A percentile compares a stretch with the other conserved stretches of the same genome.
Conservation (phyloP, 1,284 basidiomycete species). For the Pseudozyma sp. region DNA sequence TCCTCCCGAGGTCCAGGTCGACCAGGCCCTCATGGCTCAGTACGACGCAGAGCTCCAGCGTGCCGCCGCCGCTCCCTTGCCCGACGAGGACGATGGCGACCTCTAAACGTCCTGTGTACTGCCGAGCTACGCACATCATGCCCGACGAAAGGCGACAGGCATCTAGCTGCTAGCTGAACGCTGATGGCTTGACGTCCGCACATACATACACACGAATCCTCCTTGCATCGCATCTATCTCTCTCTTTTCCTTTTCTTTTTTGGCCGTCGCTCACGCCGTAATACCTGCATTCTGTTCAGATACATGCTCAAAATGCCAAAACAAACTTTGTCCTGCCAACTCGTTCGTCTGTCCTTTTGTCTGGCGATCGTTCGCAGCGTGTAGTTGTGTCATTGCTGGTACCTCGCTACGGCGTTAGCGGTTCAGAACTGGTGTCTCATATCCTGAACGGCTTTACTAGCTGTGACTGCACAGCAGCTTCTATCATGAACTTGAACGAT, state of each 20-base stretch:
- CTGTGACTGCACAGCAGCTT: no score
- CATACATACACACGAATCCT: neutral
- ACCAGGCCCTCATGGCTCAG: constrained; percentile 81
- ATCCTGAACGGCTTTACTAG: no score
- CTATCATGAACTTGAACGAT: no score
- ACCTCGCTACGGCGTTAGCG: no score
- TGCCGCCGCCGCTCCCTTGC: constrained; percentile 72
- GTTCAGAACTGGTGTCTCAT: no score
- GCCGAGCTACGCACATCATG: neutral
- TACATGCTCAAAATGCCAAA: constrained; percentile 25
- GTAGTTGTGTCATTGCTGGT: no score
- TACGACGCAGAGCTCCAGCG: constrained; percentile 83
- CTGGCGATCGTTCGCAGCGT: no score
- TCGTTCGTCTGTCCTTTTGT: constrained; percentile 1
- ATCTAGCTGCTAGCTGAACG: no score
- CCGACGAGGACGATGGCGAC: constrained; percentile 72
- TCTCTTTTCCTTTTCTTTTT: neutral
- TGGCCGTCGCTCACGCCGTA: constrained; percentile 5
- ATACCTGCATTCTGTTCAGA: constrained; percentile 35
- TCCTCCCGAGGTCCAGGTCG: constrained; percentile 91
- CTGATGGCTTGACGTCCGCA: neutral
- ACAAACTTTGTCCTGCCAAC: neutral
- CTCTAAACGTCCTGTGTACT: constrained; percentile 42
- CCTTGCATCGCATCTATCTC: constrained; percentile 6
- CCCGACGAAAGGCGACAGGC: no score